phyloP scores from a whole-genome alignment of 1,284 basidiomycete species.

The Trichosporon coremiiforme region DNA sequence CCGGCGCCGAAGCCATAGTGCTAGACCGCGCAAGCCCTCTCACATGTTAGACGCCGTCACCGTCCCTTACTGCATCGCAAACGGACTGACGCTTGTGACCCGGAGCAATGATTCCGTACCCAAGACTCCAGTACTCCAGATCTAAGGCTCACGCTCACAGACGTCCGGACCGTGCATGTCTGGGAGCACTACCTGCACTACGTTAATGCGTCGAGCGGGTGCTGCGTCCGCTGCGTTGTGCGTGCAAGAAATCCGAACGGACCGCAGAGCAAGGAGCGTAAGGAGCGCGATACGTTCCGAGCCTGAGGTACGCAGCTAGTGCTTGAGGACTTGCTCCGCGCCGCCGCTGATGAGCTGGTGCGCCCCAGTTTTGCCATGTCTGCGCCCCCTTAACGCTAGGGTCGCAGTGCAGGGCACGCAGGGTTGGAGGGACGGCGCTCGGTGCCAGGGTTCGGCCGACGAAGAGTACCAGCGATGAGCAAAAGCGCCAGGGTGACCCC shows the following conservation, averaged over 20 bases:
- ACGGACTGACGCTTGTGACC: too few species aligned
- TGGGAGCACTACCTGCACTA: too few species aligned
- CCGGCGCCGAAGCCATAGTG: not conserved
- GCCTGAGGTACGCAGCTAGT: not conserved
- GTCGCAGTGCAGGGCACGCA: not conserved
- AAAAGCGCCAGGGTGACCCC: not conserved
- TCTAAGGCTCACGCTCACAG: too few species aligned
- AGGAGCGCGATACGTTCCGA: not conserved
- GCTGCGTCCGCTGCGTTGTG: too few species aligned
- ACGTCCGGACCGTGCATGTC: too few species aligned
- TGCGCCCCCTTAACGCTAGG: not conserved
- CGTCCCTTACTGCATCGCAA: not conserved
- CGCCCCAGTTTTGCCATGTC: conserved; percentile 8
- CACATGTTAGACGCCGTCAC: not conserved
- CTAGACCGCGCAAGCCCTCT: too few species aligned
- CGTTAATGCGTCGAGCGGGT: too few species aligned
- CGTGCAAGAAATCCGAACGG: not conserved
- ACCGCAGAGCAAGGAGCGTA: not conserved
- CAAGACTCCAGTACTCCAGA: too few species aligned
- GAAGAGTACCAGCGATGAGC: too few species aligned
- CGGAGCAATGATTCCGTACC: not conserved
- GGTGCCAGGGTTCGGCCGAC: not conserved
- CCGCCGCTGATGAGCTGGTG: not conserved
- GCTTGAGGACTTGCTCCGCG: not conserved
- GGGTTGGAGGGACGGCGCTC: not conserved